Base-by-base conservation (phyloP, 208 protist species). In the Leishmania arabica region DNA sequence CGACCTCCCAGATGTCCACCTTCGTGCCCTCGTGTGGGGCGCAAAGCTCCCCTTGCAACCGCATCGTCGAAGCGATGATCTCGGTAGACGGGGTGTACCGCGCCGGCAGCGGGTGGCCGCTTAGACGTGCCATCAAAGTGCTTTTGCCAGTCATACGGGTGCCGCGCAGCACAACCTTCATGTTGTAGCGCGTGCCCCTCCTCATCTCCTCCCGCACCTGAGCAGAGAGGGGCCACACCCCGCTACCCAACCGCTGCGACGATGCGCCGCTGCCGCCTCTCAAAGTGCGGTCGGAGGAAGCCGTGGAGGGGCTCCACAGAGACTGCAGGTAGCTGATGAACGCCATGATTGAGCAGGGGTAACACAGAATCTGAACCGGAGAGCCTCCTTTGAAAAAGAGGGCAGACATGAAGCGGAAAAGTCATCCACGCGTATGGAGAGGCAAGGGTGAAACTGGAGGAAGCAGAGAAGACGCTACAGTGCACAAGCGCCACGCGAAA, bases 1-100 rank as follows among this genome's bases (percentile, higher is more conserved):
- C 89, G 0, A 95, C 89, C 45, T 97, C 92, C 94, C 92, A 97
- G 0, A 97, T 74, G 60, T 96, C 92, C 49, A 97, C 92, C 77
- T 94, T 94, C 8, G 88, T 91, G 15, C 92, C 91, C 68, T 92
- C 88, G 66, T 89, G 75, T 15, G 82, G 80, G 37, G 79, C 71
- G 75, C 82, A 86, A 66, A 80, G 79, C 51, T 86, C 80, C 6
- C 87, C 91, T 51, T 84, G 75, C 42, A 91, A 31, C 4, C 86
- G 86, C 80, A 97, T 87, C 0, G 90, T 97, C 0, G 86, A 90
- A 24, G 92, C 92, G 19, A 84, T 85, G 3, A 97, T 84, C 65
- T 89, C 88, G 13, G 81, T 68, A 8, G 94, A 95, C 24, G 94
- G 89, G 34, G 69, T 84, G 84, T 97, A 97, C 21, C 74, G 70